Base-by-base conservation (phyloP, 768 basidiomycete species). In the Phylloporus arenicola region DNA sequence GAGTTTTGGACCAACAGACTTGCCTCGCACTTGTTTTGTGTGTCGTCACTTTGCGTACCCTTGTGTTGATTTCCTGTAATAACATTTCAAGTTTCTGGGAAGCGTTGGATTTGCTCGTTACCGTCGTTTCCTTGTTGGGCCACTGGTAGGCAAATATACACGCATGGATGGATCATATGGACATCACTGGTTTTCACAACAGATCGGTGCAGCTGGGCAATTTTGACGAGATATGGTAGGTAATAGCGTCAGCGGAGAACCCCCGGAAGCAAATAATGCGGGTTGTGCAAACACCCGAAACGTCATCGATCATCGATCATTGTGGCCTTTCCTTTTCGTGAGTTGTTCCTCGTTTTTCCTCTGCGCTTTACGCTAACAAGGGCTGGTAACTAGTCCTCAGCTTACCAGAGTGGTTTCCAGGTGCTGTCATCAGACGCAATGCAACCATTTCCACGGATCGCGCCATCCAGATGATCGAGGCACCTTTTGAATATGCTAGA, bases 361-460 rank as follows among this genome's bases (percentile, higher is more conserved):
- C 39, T 22, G 12, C 30, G 11, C 30, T 10, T 11, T 7, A 38
- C 24, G 24, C 24, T 24, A 6, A 24, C 12, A 30, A 5, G 29
- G 16, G 16, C 13, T 40, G 22, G 14, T 13, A 2, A 22, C 17
- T 12, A 65, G 64, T 63, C 16, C 58, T 64, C 19, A 43, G 27
- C n/a, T 40, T 64, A 14, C 63, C 63, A 9, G 43, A 49, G 0
- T 63, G 63, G 60, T 55, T 60, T 25, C 63, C 63, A 8, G 61
- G 61, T n/a, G 42, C 48, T 12, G 17, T 48, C 11, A 70, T 74
- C 53, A 67, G 64, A 50, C 57, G 51, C 50, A 52, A 52, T 37
- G 62, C 62, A 6, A 13, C 6, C 6, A 6, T 48, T 9, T 52
- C 58, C 14, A 52, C 29, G n/a, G 12, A 25, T 12, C 55, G 50